A percentile compares a stretch with the other conserved stretches of the same genome.
Evolutionary conservation across 768 basidiomycete genomes (phyloP).

Genomic region (Lactifluus piperatus): DNA sequence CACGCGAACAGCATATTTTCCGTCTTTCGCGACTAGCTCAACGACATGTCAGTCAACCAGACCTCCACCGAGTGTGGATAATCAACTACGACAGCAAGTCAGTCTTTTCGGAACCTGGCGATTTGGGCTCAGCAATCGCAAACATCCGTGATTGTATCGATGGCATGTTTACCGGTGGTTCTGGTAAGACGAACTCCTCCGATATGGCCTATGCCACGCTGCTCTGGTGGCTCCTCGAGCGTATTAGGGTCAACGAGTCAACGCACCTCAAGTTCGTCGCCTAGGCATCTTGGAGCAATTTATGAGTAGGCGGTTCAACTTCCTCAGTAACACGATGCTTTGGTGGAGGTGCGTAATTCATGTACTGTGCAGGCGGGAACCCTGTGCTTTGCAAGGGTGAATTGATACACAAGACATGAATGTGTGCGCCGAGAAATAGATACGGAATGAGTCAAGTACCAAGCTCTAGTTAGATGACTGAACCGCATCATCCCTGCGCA

Average conservation of each 20-base stretch:
- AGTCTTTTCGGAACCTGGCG: conserved; percentile 30
- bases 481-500: neutral
- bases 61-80: conserved; percentile 28
- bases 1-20: conserved; percentile 29
- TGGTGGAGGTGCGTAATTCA: too few species aligned
- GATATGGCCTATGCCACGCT: conserved; percentile 33
- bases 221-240: conserved; percentile 27
- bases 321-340: too few species aligned
- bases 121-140: conserved; percentile 32
- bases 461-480: neutral
- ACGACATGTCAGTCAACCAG: conserved; percentile 7
- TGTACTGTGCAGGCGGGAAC: too few species aligned
- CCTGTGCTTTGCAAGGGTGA: neutral
- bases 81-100: conserved; percentile 25
- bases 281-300: neutral
- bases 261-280: conserved; percentile 6
- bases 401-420: neutral
- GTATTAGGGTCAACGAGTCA: conserved; percentile 8
- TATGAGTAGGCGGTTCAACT: too few species aligned
- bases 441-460: neutral
- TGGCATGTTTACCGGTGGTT: conserved; percentile 31
- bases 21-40: conserved; percentile 27
- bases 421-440: neutral
- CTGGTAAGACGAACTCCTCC: conserved; percentile 22
- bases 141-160: conserved; percentile 27